phyloP scores from a whole-genome alignment of 805 yeast species.

The Tetrapisispora taiwanensis region DNA sequence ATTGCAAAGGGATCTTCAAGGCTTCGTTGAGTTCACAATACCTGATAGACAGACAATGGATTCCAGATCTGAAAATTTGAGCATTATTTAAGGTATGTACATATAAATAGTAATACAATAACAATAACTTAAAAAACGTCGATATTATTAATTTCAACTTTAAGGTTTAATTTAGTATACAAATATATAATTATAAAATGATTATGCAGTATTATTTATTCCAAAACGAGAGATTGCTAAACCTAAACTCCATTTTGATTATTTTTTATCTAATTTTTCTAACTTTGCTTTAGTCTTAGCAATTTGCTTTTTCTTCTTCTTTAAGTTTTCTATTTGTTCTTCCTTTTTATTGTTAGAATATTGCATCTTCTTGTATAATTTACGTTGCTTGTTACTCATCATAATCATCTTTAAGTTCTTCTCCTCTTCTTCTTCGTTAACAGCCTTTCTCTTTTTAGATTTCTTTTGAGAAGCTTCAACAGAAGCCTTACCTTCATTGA shows the following conservation, averaged over 20 bases:
- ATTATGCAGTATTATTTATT: slow-evolving; percentile 3
- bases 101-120: too few relatives aligned
- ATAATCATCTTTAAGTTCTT: slow-evolving; percentile 87
- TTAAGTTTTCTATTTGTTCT: slow-evolving; percentile 56
- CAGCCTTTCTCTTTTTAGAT: slow-evolving; percentile 30
- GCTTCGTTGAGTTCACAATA: slow-evolving; percentile 55
- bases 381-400: slow-evolving; percentile 96
- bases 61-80: slow-evolving; percentile 40
- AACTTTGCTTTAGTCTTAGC: slow-evolving; percentile 50
- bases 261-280: slow-evolving; percentile 23
- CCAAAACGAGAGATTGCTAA: not conserved
- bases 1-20: slow-evolving; percentile 56
- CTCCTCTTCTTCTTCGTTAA: slow-evolving; percentile 54
- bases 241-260: not conserved
- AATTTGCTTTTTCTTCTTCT: slow-evolving; percentile 59
- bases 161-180: slow-evolving; percentile 2
- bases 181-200: not conserved
- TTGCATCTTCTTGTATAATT: slow-evolving; percentile 89
- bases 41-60: slow-evolving; percentile 81
- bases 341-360: slow-evolving; percentile 80
- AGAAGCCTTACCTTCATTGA: slow-evolving; percentile 44
- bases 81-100: slow-evolving; percentile 4
- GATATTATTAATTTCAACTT: not conserved
- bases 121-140: not conserved
- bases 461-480: slow-evolving; percentile 31